Evolutionary conservation across 208 protist species (phyloP).

Genomic region (Leishmania major): DNA sequence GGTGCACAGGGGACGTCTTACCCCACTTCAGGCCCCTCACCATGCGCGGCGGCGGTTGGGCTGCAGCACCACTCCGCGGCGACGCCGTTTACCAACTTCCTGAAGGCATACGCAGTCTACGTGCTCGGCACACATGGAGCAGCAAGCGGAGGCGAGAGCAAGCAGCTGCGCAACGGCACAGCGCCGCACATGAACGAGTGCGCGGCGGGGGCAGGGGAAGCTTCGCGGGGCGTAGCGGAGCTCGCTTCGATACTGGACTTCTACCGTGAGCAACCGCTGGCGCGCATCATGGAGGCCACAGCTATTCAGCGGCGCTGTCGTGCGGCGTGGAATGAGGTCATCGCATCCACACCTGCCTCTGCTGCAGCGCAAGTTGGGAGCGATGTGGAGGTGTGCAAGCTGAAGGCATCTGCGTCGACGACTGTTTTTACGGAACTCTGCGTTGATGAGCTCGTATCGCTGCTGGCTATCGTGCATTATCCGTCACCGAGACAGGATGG

Average conservation of each 20-base stretch:
- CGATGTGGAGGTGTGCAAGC: background rate
- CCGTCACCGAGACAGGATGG: background rate
- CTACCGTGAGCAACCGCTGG: slow-evolving; percentile 34
- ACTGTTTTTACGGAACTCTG: slow-evolving; percentile 31
- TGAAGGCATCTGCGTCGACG: slow-evolving; percentile 19
- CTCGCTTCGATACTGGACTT: slow-evolving; percentile 27
- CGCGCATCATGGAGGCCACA: slow-evolving; percentile 27
- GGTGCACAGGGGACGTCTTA: background rate
- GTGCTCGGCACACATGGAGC: background rate
- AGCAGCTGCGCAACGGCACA: background rate
- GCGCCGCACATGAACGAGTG: background rate
- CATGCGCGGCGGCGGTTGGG: background rate
- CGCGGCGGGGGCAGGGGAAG: background rate
- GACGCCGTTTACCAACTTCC: slow-evolving; percentile 37
- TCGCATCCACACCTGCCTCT: background rate
- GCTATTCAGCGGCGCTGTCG: slow-evolving; percentile 24
- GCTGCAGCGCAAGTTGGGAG: background rate
- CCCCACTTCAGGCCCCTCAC: background rate
- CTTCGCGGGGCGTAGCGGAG: background rate
- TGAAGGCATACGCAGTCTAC: slow-evolving; percentile 48
- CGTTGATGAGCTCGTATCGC: slow-evolving; percentile 38
- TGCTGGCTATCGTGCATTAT: slow-evolving; percentile 12
- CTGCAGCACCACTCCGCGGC: background rate
- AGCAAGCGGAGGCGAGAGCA: background rate
- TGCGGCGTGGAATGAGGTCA: slow-evolving; percentile 11